A percentile compares a stretch with the other conserved stretches of the same genome.
phyloP scores from a whole-genome alignment of 176 grass and related monocot species.

The Oryza brachyantha region DNA sequence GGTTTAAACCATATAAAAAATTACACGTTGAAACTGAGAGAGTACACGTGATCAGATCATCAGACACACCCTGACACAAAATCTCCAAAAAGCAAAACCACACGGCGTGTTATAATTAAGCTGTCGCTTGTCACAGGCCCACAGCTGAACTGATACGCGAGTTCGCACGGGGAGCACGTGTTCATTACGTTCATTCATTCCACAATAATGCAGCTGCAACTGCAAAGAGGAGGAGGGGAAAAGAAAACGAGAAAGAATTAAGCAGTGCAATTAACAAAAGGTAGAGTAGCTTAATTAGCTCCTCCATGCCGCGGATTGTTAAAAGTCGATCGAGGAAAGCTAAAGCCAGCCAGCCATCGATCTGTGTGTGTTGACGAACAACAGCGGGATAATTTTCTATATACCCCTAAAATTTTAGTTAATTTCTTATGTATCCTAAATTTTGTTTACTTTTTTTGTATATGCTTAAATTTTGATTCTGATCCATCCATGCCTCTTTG shows the following conservation, averaged over 20 bases:
- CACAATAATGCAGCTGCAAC: neutral
- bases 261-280: neutral
- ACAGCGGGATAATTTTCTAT: too few relatives aligned
- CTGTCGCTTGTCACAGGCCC: neutral
- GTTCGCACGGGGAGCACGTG: neutral
- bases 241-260: neutral
- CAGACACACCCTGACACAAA: neutral
- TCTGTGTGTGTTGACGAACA: neutral
- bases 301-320: neutral
- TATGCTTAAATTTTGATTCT: too few relatives aligned
- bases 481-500: too few relatives aligned
- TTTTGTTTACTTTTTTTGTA: too few relatives aligned
- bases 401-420: too few relatives aligned
- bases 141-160: too few relatives aligned
- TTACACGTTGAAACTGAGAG: too few relatives aligned
- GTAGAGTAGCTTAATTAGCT: neutral
- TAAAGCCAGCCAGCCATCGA: neutral
- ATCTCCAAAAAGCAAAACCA: neutral
- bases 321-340: neutral
- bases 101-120: too few relatives aligned
- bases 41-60: neutral
- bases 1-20: too few relatives aligned
- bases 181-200: neutral
- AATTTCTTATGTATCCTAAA: too few relatives aligned
- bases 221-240: neutral